Evolutionary conservation across 2,329 filamentous ascomycete species (phyloP).

Genomic region (Ampelomyces quisqualis): DNA sequence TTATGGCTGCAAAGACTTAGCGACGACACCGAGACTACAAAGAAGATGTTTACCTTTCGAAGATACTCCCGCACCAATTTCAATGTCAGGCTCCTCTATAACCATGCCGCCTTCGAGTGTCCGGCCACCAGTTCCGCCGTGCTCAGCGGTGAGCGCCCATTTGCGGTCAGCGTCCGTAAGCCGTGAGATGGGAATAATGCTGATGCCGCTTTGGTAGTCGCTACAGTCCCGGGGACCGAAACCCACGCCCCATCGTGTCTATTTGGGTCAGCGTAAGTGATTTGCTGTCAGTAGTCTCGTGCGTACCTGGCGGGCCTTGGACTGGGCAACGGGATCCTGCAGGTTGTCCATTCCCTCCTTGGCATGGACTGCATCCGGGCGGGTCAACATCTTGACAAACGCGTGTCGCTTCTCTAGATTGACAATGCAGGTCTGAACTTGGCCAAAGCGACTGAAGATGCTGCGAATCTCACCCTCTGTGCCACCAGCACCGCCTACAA

Average conservation of each 20-base stretch:
- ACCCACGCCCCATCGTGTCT: constrained; percentile 96
- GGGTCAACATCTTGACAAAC: constrained; percentile 97
- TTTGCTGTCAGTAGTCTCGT: constrained; percentile 1
- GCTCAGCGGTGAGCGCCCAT: constrained; percentile 94
- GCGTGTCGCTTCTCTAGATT: constrained; percentile 98
- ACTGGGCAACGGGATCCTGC: constrained; percentile 69
- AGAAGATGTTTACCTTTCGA: constrained; percentile 67
- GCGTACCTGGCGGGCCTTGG: constrained; percentile 54
- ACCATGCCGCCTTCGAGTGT: constrained; percentile 80
- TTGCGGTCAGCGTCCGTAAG: constrained; percentile 95
- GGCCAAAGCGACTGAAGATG: constrained; percentile 78
- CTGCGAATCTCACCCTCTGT: constrained; percentile 78
- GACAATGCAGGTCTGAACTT: constrained; percentile 95
- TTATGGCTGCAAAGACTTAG: constrained; percentile 35
- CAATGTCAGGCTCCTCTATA: constrained; percentile 96
- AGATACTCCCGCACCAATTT: constrained; percentile 95
- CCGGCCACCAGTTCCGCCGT: constrained; percentile 84
- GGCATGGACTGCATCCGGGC: constrained; percentile 77
- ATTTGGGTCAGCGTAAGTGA: constrained; percentile 23
- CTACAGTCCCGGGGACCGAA: constrained; percentile 97
- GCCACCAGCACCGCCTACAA: constrained; percentile 81
- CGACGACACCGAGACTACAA: not conserved
- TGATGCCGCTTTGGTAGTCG: constrained; percentile 89
- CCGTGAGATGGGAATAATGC: constrained; percentile 86
- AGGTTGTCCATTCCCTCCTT: constrained; percentile 85